Evolutionary conservation across 306 rosid species (phyloP).

Genomic region (Malus fusca): DNA sequence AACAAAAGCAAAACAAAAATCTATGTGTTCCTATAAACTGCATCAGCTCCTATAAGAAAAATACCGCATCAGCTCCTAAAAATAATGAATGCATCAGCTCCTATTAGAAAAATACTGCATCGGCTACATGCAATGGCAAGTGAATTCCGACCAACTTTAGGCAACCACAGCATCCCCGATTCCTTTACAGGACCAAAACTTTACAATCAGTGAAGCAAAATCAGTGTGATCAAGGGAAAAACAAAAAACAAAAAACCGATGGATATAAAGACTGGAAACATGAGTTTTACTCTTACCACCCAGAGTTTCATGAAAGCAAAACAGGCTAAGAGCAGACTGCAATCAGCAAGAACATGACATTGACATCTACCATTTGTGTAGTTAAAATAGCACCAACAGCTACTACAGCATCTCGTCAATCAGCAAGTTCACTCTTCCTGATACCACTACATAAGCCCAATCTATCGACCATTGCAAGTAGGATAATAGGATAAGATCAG

Average conservation of each 20-base stretch:
- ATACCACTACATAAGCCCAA: conserved; percentile 38
- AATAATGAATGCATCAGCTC: conserved; percentile 16
- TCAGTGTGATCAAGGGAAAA: conserved; percentile 16
- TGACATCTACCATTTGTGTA: conserved; percentile 31
- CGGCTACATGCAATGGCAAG: conserved; percentile 27
- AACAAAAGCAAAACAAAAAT: neutral
- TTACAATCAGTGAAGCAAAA: conserved; percentile 20
- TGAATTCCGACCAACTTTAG: conserved; percentile 15
- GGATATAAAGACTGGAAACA: conserved; percentile 13
- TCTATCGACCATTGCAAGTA: conserved; percentile 1
- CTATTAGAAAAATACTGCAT: conserved; percentile 10
- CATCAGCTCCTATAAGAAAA: conserved; percentile 12
- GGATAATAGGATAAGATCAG: conserved; percentile 26
- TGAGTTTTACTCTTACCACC: conserved; percentile 37
- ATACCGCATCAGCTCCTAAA: too few species aligned
- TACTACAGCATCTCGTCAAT: conserved; percentile 31
- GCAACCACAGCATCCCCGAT: conserved; percentile 31
- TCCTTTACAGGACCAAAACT: conserved; percentile 31
- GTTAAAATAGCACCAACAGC: conserved; percentile 38
- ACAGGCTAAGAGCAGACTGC: conserved; percentile 31
- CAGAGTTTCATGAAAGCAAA: conserved; percentile 20
- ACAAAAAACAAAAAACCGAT: conserved; percentile 2
- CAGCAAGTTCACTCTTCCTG: conserved; percentile 38
- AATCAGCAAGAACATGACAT: conserved; percentile 27
- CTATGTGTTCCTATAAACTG: conserved; percentile 9